Evolutionary conservation across 371 early-diverging fungal species (phyloP), one percentile per base, ranked within the genome.

Genomic region (Mortierella sp.): DNA sequence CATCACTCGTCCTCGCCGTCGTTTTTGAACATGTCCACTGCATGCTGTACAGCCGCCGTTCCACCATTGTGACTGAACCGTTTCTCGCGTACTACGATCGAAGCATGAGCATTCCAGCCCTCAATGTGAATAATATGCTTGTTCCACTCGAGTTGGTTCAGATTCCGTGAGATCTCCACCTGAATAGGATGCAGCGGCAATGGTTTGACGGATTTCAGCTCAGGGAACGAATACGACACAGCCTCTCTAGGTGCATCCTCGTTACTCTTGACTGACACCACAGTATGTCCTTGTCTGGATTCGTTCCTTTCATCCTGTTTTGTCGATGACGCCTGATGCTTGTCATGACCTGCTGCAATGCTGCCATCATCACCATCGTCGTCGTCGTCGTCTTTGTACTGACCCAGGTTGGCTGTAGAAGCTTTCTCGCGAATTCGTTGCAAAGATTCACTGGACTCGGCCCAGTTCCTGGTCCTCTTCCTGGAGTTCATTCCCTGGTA

Each of bases 91-190:
- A 71, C 71, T 14, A 71, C 71, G 48, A 71, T 71, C 17, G 71
- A 71, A 14, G 71, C 71, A 28, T 71, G 71, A 17, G 71, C 57
- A 31, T 71, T 71, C 64, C 56, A 52, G 9, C 56, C 64, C n/a
- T 71, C 71, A 27, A 71, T 71, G 22, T 71, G 65, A 14, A 71
- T 43, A 60, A 71, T 71, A 29, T 64, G 50, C 57, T 71, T 71
- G 14, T 47, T 71, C 71, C 71, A 71, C 22, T 64, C 71, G 16
- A 64, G 25, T 27, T 54, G 45, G 37, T 71, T 64, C 61, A 71
- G 21, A 44, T 64, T 46, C 10, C 57, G 40, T n/a, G 71, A 71
- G 13, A 60, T 60, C 65, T 71, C 71, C 1, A 64, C 46, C 37
- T 71, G 71, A 0, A 60, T 57, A 13, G 71, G 71, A 1, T 60